phyloP scores from a whole-genome alignment of 495 filamentous ascomycete species.

The Aspergillus campestris region DNA sequence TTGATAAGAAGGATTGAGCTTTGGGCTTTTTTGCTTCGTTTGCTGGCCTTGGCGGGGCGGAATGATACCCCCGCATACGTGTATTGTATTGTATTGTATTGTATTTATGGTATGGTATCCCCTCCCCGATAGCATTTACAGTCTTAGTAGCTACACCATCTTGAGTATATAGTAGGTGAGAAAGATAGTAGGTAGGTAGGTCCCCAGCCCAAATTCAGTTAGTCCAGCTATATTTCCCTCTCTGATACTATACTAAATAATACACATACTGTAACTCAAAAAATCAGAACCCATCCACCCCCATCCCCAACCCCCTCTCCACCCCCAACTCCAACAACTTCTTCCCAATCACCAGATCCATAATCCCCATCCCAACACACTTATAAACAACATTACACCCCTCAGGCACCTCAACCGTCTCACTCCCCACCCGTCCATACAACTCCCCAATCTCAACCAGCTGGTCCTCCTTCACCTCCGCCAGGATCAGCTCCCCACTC shows the following conservation, averaged over 20 bases:
- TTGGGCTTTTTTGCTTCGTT: no score
- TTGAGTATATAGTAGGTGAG: no score
- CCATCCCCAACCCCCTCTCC: slow-evolving; percentile 59
- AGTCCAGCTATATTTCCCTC: background rate
- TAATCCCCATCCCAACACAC: slow-evolving; percentile 41
- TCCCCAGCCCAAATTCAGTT: no score
- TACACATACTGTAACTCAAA: background rate
- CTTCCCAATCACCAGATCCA: slow-evolving; percentile 48
- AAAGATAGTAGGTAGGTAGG: no score
- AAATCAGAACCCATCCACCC: slow-evolving; percentile 57
- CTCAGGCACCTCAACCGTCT: slow-evolving; percentile 14
- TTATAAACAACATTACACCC: slow-evolving; percentile 60
- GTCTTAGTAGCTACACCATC: no score
- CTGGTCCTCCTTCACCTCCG: slow-evolving; percentile 54
- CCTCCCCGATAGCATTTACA: no score
- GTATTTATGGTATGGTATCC: no score
- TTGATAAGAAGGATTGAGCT: no score
- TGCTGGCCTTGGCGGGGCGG: no score
- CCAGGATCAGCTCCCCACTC: slow-evolving; percentile 80
- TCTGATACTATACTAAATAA: background rate
- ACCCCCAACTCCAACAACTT: slow-evolving; percentile 65
- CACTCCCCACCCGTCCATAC: slow-evolving; percentile 43
- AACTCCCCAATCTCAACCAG: slow-evolving; percentile 81
- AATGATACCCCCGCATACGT: no score
- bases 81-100: no score